Base-by-base conservation (phyloP, 352 stramenopile species). In the Phytopythium vexans region DNA sequence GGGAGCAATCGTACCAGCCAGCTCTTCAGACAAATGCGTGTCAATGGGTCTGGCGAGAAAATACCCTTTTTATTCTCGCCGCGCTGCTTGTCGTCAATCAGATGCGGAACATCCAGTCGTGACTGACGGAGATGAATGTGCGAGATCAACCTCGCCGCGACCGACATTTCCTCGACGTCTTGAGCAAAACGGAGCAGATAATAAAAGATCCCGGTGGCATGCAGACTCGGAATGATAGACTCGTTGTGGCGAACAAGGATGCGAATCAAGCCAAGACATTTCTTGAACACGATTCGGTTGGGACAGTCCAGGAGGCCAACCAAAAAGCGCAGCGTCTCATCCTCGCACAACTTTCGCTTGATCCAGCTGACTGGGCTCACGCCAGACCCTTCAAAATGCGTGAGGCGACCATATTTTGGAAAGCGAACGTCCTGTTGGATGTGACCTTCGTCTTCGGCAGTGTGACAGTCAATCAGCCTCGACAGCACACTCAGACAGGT, bases 201-300 rank as follows among this genome's bases (percentile, higher is more conserved):
- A 47, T 95, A 95, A 62, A 95, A 95, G 5, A 95, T 77, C 5
- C 85, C 85, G 4, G 85, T 93, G 1, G 81, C 79, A 43, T 95
- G 83, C 0, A 95, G 71, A 49, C 77, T 86, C 12, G 82, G 85
- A 32, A 95, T 92, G 46, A 93, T 88, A 32, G 81, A 61, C 52
- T 92, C 82, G 44, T 95, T 93, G 66, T 94, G 84, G 11, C 83
- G 77, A 47, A 94, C 82, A 6, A 94, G 74, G 34, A 92, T 67
- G 6, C 80, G 70, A 70, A 94, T 86, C 54, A 94, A 69, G 1
- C 82, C 79, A 7, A 94, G 68, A 15, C 77, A 88, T 32, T 92
- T 91, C 61, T 89, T 90, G 52, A 92, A 94, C 15, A 92, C 85
- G 34, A 89, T 76, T 40, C 85, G 79, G 63, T 93, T 92, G 12